Base-by-base conservation (phyloP, 306 rosid species). In the Vicia faba region DNA sequence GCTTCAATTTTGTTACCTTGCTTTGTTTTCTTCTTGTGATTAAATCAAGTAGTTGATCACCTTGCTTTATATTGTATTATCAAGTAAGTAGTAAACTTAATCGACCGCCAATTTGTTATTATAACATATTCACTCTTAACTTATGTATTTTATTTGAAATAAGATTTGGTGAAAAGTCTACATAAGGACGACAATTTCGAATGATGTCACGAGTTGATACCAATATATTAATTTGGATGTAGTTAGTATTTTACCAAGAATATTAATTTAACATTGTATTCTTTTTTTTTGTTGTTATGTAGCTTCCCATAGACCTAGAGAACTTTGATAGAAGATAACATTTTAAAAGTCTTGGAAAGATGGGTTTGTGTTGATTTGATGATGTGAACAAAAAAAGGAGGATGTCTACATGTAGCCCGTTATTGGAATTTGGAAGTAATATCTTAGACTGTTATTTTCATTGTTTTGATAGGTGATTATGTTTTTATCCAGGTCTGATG, bases 341-440 rank as follows among this genome's bases (percentile, higher is more conserved):
- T 73, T 84, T 92, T 89, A 92, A 89, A 86, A 83, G 66, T 51
- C 92, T 89, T 61, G 98, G 98, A 64, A 92, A 89, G 92, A 95
- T 75, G 48, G 80, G 72, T 48, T 63, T 59, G 33, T 5, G 5
- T 54, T 67, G 2, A 28, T 28, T 28, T 28, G 5, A 59, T 35
- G 26, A 31, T 50, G 56, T 60, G 36, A 50, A 8, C 11, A 2
- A 23, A 33, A 43, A 11, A 13, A 25, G 41, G 4, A 35, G 33
- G 53, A 63, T 14, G 2, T 9, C 18, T 18, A 18, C 61, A 31
- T 69, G 44, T 20, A 23, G 28, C 29, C 15, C 67, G 16, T 58
- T 14, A 33, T 35, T 58, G 7, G 67, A 75, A 63, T 26, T 41
- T 66, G 9, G 67, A 75, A 49, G 25, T 49, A 66, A 40, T 43